These are phyloP conservation scores for Pythium volutum DNA, from an alignment of 352 stramenopile species.

Conservation along the genomic window DNA sequence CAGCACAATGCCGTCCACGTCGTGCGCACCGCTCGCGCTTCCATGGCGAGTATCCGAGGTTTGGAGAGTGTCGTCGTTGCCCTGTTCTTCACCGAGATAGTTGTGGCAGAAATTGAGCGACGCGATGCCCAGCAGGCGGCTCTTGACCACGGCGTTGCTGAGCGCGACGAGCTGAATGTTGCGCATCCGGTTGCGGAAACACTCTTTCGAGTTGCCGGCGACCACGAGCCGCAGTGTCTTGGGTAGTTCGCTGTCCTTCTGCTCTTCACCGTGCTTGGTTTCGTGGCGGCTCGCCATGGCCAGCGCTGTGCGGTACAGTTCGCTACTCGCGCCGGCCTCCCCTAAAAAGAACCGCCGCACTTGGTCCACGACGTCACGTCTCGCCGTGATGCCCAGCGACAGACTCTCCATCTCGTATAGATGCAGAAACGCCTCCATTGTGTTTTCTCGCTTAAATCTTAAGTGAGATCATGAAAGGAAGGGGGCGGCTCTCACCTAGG, in stretches of 20 bases:
- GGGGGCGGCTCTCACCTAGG: too few relatives aligned
- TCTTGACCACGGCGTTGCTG: conserved; percentile 45
- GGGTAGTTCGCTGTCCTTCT: neutral
- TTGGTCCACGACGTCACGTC: conserved; percentile 49
- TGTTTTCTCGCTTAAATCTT: too few relatives aligned
- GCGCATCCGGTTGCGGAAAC: conserved; percentile 56
- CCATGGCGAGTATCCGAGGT: conserved; percentile 3
- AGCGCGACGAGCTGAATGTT: conserved; percentile 70
- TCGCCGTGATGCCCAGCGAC: conserved; percentile 56
- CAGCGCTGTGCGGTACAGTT: conserved; percentile 42
- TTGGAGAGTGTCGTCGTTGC: neutral
- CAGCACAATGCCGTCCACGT: conserved; percentile 8
- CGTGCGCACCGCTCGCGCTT: conserved; percentile 23
- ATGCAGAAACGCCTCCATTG: conserved; percentile 69
- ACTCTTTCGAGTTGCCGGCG: conserved; percentile 50
- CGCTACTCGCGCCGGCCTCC: conserved; percentile 27
- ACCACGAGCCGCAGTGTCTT: conserved; percentile 31
- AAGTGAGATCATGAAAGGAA: too few relatives aligned
- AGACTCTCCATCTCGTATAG: conserved; percentile 78
- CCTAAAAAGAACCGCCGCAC: conserved; percentile 46
- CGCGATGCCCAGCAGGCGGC: conserved; percentile 36
- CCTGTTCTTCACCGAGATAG: conserved; percentile 37
- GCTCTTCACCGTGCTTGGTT: conserved; percentile 1
- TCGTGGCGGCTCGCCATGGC: conserved; percentile 38
- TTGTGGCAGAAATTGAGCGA: conserved; percentile 56